Base-by-base conservation (phyloP, 1,139 yeast genomes). In the Geotrichum aggregatum region DNA sequence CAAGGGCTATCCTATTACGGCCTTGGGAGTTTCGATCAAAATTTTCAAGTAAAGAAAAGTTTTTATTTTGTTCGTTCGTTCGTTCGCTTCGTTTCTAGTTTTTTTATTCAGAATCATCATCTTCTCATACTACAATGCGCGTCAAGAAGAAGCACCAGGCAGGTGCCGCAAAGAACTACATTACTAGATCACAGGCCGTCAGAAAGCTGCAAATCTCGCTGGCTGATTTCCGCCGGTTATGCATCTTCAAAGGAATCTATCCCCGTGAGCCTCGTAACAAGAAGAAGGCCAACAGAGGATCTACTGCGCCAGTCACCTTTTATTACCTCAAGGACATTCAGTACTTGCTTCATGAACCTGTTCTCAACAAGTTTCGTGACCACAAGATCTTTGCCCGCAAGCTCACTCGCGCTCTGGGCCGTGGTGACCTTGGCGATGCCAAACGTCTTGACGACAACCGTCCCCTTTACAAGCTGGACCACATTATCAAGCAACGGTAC, bases 251-350 rank as follows among this genome's bases (percentile, higher is more conserved):
- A 70, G 99, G 99, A 47, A 72, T 74, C 56, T 74, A 72, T 69
- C 99, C 99, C 53, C 80, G 99, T 69, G 98, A 92, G 68, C 98
- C 98, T 50, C 78, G 94, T 65, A 89, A 87, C 71, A 91, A 89
- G 75, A 89, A 87, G 82, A 91, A 88, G 78, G 97, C 98, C 57
- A 92, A 91, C 71, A 91, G 88, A 71, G 98, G 98, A 22, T 87
- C 96, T 21, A 88, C 97, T 13, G 95, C 95, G 18, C 96, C 96
- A 47, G 87, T 86, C 26, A 94, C 98, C 3, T 94, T 94, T 70
- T 92, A 94, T 73, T 92, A 91, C 71, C 71, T 84, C 59, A 92
- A 91, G 70, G 99, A 92, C 70, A 92, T 92, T 60, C 96, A 91
- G 71, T 94, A 91, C 70, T 76, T 92, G 64, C 74, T 88, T 75